These are phyloP conservation scores for Fusarium foetens DNA, from an alignment of 2,329 filamentous ascomycete genomes.

Conservation along the genomic window DNA sequence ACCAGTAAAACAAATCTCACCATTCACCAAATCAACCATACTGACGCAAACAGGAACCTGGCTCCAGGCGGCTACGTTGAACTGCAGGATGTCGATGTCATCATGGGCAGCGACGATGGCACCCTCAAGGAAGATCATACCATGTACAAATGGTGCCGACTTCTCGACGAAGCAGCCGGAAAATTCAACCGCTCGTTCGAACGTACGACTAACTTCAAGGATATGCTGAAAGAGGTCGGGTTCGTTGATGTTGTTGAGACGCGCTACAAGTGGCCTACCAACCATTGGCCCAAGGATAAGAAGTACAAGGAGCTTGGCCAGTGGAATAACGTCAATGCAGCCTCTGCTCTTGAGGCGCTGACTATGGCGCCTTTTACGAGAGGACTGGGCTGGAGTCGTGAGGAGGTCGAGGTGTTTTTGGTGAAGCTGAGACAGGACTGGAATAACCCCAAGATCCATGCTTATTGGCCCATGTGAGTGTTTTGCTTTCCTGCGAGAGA, in stretches of 20 bases:
- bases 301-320: slow-evolving; percentile 61
- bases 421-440: slow-evolving; percentile 19
- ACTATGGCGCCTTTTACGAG: slow-evolving; percentile 46
- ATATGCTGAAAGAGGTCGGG: slow-evolving; percentile 57
- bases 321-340: slow-evolving; percentile 41
- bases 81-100: slow-evolving; percentile 34
- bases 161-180: slow-evolving; percentile 43
- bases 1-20: neutral
- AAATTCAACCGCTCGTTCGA: slow-evolving; percentile 45
- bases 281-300: slow-evolving; percentile 60
- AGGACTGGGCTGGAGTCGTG: slow-evolving; percentile 28
- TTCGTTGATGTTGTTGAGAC: slow-evolving; percentile 61
- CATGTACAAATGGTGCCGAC: slow-evolving; percentile 39
- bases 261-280: slow-evolving; percentile 59
- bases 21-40: accelerated
- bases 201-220: slow-evolving; percentile 35
- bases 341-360: slow-evolving; percentile 43
- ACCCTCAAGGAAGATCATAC: slow-evolving; percentile 31
- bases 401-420: slow-evolving; percentile 30
- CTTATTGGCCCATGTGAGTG: slow-evolving; percentile 37
- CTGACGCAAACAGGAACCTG: slow-evolving; percentile 10
- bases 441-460: slow-evolving; percentile 30
- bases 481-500: accelerated
- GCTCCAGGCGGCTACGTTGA: slow-evolving; percentile 32
- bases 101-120: slow-evolving; percentile 27